Evolutionary conservation across 2,329 filamentous ascomycete genomes (phyloP), one percentile per base, ranked within the genome.

Genomic region (Pyricularia pennisetigena): DNA sequence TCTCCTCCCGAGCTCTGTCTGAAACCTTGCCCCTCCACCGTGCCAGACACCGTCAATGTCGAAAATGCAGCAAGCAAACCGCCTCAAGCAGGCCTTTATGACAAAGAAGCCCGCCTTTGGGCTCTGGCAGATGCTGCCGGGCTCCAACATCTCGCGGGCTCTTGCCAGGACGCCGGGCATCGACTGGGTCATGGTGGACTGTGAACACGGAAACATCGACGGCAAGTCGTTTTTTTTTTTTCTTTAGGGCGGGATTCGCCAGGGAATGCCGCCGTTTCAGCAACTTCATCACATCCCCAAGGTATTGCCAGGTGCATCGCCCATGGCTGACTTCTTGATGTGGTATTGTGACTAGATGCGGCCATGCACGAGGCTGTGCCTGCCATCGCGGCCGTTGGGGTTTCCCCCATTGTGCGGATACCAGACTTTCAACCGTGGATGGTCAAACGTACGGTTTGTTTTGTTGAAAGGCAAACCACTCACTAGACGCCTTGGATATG

Each of bases 101-200:
- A 73, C 76, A 28, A 79, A 82, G 70, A 81, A 79, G 67, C 78
- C 83, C 6, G 82, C 84, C 65, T 79, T 87, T 71, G 87, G 87
- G 3, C 79, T 84, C 67, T 89, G 86, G 87, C 87, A 89, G 77
- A 87, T 87, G 80, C 77, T 89, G 68, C 86, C 87, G 0, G 85
- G 86, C 0, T 80, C 82, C 63, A 88, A 88, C 70, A 78, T 88
- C 14, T 86, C 86, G 5, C 81, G 87, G 67, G 76, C 82, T 23
- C 78, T 92, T 65, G 88, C 89, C 1, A 80, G 86, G 68, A 83
- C 83, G 2, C 78, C 83, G 1, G 88, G 87, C 0, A 82, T 88
- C 1, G 88, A 91, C 74, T 90, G 88, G 82, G 85, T 92, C 10
- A 80, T 90, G 75, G 85, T 86, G 29, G 85, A 86, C 73, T 85